A percentile compares a stretch with the other conserved stretches of the same genome.
Conservation (phyloP, 345 rosid species). For the Gossypium rotundifolium region DNA sequence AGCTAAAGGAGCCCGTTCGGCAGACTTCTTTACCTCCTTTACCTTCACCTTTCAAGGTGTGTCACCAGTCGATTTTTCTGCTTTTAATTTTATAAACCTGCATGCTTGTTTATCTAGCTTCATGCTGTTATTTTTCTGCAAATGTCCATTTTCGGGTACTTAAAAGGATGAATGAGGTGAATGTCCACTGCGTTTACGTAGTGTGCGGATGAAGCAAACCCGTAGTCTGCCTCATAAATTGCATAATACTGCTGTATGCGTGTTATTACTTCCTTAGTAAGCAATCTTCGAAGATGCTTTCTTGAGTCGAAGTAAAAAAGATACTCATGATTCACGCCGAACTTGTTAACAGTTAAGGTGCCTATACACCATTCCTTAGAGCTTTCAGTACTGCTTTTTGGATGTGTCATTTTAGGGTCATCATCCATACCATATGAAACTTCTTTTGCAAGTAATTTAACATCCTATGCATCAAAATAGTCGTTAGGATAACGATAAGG, state of each 20-base stretch:
- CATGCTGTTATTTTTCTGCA: background rate
- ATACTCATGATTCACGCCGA: background rate
- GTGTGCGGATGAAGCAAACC: background rate
- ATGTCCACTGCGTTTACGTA: background rate
- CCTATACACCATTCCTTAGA: background rate
- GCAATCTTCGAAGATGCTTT: background rate
- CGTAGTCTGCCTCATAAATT: background rate
- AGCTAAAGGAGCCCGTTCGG: constrained; percentile 26
- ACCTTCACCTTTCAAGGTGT: constrained; percentile 33
- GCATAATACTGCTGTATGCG: background rate
- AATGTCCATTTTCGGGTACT: background rate
- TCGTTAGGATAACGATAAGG: background rate
- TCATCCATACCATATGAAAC: background rate
- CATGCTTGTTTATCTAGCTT: background rate
- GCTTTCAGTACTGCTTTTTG: background rate
- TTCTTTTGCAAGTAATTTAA: background rate
- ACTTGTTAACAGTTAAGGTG: background rate
- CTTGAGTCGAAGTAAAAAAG: background rate
- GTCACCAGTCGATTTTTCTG: background rate
- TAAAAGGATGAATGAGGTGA: background rate
- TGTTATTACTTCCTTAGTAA: background rate
- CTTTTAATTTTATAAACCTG: background rate
- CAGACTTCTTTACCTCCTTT: constrained; percentile 34
- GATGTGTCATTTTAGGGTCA: background rate
- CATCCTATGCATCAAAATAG: background rate